Evolutionary conservation across 2,329 filamentous ascomycete genomes (phyloP).

Genomic region (Xylariaceae sp.): DNA sequence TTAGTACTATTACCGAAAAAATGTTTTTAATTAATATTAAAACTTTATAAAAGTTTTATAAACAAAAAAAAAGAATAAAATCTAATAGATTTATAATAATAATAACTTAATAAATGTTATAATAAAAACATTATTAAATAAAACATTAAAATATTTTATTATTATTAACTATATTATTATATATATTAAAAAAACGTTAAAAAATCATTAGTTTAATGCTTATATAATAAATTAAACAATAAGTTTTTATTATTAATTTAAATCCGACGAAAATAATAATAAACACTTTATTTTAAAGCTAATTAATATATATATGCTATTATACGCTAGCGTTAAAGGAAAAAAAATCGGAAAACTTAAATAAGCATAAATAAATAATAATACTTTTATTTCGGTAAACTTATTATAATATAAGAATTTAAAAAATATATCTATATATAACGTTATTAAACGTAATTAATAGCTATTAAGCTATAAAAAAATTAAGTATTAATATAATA

Average conservation of each 20-base stretch:
- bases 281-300: neutral
- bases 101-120: slow-evolving; percentile 1
- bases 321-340: no score
- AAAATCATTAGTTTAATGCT: neutral
- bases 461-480: neutral
- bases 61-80: slow-evolving; percentile 2
- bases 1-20: neutral
- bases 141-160: neutral
- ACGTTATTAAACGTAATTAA: neutral
- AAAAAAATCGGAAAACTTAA: no score
- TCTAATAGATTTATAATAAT: slow-evolving; percentile 2
- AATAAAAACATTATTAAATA: slow-evolving; percentile 1
- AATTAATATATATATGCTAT: no score
- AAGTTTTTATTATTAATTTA: neutral
- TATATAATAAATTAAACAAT: neutral
- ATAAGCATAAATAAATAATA: no score
- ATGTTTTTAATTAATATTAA: slow-evolving; percentile 2
- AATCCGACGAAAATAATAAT: no score
- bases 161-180: neutral
- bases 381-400: no score
- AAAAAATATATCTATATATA: no score
- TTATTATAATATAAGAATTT: no score
- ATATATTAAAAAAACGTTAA: neutral
- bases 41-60: slow-evolving; percentile 1
- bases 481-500: neutral